These are phyloP conservation scores for Rhodocollybia butyracea DNA, from an alignment of 768 basidiomycete genomes.

Conservation along the genomic window DNA sequence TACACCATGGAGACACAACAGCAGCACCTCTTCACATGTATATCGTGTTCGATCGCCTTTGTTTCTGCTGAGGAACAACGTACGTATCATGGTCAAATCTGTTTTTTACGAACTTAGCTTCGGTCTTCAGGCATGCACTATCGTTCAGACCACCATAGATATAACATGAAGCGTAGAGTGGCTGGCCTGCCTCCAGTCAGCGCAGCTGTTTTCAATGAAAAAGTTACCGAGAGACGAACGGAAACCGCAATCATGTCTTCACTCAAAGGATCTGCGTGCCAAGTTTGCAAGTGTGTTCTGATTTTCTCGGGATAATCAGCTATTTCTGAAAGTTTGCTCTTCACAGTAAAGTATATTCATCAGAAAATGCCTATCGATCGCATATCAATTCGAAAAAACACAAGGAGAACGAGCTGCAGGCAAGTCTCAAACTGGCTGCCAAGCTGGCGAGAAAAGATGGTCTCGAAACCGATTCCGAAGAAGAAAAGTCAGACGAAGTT, in stretches of 20 bases:
- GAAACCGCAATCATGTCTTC: conserved; percentile 72
- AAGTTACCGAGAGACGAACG: conserved; percentile 74
- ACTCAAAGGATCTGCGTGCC: conserved; percentile 59
- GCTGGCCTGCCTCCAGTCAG: conserved; percentile 87
- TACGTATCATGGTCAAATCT: conserved; percentile 30
- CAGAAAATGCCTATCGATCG: conserved; percentile 84
- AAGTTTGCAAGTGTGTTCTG: conserved; percentile 74
- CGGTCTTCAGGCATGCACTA: conserved; percentile 71
- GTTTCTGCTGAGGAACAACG: conserved; percentile 78
- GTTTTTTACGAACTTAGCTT: background rate
- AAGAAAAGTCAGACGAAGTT: conserved; percentile 11
- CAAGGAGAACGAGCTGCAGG: conserved; percentile 67
- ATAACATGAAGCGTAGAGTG: conserved; percentile 97
- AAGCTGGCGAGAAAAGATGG: conserved; percentile 3
- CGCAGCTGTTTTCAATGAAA: conserved; percentile 76
- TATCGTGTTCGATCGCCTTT: conserved; percentile 90
- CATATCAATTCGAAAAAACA: conserved; percentile 91
- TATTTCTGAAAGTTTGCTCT: background rate
- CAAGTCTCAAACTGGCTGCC: conserved; percentile 16
- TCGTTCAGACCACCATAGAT: conserved; percentile 91
- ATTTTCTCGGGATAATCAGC: background rate
- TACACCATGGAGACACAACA: conserved; percentile 24
- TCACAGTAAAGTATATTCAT: conserved; percentile 80
- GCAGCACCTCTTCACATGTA: conserved; percentile 43
- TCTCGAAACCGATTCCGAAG: conserved; percentile 16